Percentiles rank a stretch among this genome's conserved stretches.
Evolutionary conservation across 148 eudicot genomes (phyloP).

Genomic region (Dysphania ambrosioides): DNA sequence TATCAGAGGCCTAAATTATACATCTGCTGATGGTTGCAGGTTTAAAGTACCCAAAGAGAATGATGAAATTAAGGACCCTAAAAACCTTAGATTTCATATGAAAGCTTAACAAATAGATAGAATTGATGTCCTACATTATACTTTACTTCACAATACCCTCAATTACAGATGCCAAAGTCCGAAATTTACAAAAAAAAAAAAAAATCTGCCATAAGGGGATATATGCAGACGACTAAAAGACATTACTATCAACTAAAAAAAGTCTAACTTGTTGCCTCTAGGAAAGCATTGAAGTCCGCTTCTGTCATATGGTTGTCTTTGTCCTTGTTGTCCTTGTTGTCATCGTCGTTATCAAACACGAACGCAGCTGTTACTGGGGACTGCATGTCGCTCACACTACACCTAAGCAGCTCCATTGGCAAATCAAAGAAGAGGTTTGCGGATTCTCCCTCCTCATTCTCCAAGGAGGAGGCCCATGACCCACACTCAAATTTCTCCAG

Average conservation of each 20-base stretch:
- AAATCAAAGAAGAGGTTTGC: conserved; percentile 66
- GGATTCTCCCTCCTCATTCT: conserved; percentile 31
- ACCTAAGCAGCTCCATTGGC: conserved; percentile 68
- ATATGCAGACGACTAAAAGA: conserved; percentile 8
- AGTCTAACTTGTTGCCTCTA: conserved; percentile 52
- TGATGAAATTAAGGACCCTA: no score
- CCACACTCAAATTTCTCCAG: conserved; percentile 83
- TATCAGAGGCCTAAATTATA: not conserved
- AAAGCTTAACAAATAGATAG: not conserved
- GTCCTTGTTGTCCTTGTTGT: not conserved
- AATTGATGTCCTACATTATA: not conserved
- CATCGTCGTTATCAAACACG: conserved; percentile 57
- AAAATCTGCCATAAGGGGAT: no score
- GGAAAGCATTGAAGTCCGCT: conserved; percentile 48
- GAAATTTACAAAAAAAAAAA: conserved; percentile 9
- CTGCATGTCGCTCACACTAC: conserved; percentile 60
- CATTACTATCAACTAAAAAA: not conserved
- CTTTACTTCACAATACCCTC: no score
- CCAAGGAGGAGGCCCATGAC: conserved; percentile 59
- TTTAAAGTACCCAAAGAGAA: no score
- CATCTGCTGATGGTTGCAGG: not conserved
- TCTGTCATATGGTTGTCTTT: not conserved
- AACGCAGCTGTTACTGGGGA: conserved; percentile 71
- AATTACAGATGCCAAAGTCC: not conserved
- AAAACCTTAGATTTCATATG: not conserved